Evolutionary conservation across 2,329 filamentous ascomycete species (phyloP).

Genomic region (Trichoderma brevicompactum): DNA sequence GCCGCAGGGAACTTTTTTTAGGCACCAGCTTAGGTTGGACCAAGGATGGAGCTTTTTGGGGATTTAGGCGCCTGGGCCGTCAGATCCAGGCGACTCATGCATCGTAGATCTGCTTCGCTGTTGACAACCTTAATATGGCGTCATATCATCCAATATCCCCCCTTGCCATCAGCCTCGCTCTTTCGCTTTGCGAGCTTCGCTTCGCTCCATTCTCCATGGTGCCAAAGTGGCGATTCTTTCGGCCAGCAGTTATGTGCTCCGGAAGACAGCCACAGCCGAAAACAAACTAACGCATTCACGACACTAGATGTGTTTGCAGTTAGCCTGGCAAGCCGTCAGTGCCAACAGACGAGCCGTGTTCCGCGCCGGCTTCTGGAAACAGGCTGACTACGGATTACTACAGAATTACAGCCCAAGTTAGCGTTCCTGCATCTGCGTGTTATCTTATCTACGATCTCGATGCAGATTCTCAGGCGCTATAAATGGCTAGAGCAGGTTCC

Average conservation of each 20-base stretch:
- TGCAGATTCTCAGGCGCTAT: neutral
- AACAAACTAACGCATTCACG: neutral
- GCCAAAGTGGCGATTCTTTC: neutral
- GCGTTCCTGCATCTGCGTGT: conserved; percentile 1
- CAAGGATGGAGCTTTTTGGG: neutral
- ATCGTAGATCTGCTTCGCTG: neutral
- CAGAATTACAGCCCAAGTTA: neutral
- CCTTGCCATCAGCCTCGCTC: too few relatives aligned
- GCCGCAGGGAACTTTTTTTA: neutral
- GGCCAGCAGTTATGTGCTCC: neutral
- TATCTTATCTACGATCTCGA: neutral
- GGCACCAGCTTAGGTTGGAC: neutral
- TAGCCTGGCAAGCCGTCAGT: neutral
- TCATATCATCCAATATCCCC: neutral
- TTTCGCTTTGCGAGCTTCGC: too few relatives aligned
- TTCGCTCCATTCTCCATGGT: neutral
- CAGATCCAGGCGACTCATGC: conserved; percentile 6
- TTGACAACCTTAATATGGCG: neutral
- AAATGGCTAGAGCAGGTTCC: neutral
- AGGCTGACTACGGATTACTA: neutral
- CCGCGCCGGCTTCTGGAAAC: neutral
- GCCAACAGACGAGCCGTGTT: neutral
- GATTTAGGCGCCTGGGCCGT: neutral
- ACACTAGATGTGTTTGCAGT: neutral
- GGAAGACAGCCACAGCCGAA: neutral